Conservation (phyloP, 23 red algal species). For the Cyanidium caldarium region DNA sequence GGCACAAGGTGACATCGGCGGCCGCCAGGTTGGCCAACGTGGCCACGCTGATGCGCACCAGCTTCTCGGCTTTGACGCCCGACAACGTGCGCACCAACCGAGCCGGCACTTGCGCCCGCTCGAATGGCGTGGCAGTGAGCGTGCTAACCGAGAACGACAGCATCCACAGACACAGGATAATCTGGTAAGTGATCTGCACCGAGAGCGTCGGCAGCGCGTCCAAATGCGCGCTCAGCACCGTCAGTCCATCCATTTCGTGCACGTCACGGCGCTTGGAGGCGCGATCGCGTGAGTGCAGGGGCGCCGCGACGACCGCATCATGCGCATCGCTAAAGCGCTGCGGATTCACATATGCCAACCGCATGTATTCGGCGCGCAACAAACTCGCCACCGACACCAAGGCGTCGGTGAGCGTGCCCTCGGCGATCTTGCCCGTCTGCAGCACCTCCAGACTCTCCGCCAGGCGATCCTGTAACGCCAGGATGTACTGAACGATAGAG, state of each 20-base stretch:
- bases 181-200: slow-evolving; percentile 54
- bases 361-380: no score
- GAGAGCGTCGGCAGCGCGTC: not conserved
- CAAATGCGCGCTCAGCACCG: not conserved
- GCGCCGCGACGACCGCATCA: no score
- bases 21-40: slow-evolving; percentile 41
- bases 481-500: no score
- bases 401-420: no score
- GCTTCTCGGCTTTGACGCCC: slow-evolving; percentile 43
- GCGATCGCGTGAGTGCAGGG: no score
- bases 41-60: slow-evolving; percentile 58
- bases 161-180: slow-evolving; percentile 68
- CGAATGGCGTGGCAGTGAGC: slow-evolving; percentile 26
- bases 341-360: no score
- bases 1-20: slow-evolving; percentile 26
- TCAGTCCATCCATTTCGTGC: not conserved
- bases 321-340: no score
- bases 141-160: slow-evolving; percentile 42
- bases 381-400: no score
- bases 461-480: no score
- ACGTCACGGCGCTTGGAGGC: no score
- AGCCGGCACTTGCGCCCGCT: slow-evolving; percentile 41
- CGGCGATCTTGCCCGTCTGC: no score
- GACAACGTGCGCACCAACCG: slow-evolving; percentile 34
- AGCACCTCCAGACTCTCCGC: no score